Base-by-base conservation (phyloP, 2,329 filamentous ascomycete genomes). In the Paradendryphiella salina region DNA sequence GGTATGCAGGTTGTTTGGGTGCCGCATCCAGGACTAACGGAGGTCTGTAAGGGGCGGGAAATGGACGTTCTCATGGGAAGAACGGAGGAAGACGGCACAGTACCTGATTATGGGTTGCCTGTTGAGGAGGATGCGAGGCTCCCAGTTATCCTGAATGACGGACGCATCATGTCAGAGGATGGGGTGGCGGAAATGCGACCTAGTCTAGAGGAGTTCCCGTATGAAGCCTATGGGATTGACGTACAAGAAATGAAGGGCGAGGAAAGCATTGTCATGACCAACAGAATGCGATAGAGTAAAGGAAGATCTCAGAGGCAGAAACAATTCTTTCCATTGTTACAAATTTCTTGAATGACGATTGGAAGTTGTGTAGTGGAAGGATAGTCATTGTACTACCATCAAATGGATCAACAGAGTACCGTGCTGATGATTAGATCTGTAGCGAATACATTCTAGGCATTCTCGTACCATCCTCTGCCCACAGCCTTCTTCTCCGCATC, bases 401-500 rank as follows among this genome's bases (percentile, higher is more conserved):
- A 26, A 1, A 26, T 26, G 3, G 23, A 26, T 26, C 8, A 26
- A 9, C 8, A 23, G 5, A 7, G 5, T 2, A 23, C 8, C 21
- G 8, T 7, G 8, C 5, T 23, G 21, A 5, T 6, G 21, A 23
- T 7, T 2, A 10, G 1, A 26, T 26, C 6, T 10, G 2, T 26
- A 26, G 9, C 10, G 8, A 15, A 14, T 14, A 8, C n/a, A 7
- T 0, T 5, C 10, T 32, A 50, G 4, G 20, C 13, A 33, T 52
- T 57, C 33, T 51, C 52, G 28, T 59, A 56, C 58, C 58, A 61
- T 3, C 53, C 56, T 36, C 58, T 61, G 3, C 58, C 58, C 14
- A 50, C 37, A 7, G 53, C 58, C 31, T 59, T 52, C 0, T 23
- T 41, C 50, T 61, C 59, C 10, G 58, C 58, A 5, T 54, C 50